phyloP scores from a whole-genome alignment of 139 green algal genomes.

The Auxenochlorella pyrenoidosa region DNA sequence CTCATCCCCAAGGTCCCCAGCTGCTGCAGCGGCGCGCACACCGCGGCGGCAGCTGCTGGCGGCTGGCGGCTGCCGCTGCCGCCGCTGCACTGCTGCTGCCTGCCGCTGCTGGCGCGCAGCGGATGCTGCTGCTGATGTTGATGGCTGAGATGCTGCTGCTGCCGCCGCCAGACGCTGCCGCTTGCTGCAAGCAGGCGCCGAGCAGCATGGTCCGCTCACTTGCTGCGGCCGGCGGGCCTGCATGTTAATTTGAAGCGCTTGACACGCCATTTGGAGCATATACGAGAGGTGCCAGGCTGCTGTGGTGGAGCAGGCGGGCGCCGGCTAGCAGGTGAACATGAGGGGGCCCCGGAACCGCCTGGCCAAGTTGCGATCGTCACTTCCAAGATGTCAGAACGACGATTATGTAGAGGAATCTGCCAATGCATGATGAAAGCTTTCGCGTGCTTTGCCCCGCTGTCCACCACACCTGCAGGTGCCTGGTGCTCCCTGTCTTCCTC shows the following conservation, averaged over 20 bases:
- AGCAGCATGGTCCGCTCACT: neutral
- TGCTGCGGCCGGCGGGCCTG: neutral
- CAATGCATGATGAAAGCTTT: neutral
- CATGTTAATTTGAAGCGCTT: no score
- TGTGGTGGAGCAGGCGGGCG: neutral
- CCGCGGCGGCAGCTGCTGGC: neutral
- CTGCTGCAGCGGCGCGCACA: neutral
- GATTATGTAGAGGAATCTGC: neutral
- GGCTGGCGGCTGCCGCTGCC: neutral
- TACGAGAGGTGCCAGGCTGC: no score
- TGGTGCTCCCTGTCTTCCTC: neutral
- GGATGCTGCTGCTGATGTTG: neutral
- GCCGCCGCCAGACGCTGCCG: neutral
- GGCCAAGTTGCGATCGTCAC: no score
- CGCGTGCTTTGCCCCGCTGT: no score
- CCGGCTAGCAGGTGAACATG: neutral
- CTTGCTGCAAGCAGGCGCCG: no score
- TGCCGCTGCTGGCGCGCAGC: neutral
- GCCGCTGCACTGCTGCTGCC: neutral
- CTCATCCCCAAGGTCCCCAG: conserved; percentile 17
- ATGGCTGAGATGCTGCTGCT: neutral
- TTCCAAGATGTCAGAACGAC: no score
- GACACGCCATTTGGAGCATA: no score
- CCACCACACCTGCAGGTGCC: no score
- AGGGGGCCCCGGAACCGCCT: neutral